Evolutionary conservation across 2,329 filamentous ascomycete genomes (phyloP), one percentile per base, ranked within the genome.

Genomic region (Drechslerella stenobrocha): DNA sequence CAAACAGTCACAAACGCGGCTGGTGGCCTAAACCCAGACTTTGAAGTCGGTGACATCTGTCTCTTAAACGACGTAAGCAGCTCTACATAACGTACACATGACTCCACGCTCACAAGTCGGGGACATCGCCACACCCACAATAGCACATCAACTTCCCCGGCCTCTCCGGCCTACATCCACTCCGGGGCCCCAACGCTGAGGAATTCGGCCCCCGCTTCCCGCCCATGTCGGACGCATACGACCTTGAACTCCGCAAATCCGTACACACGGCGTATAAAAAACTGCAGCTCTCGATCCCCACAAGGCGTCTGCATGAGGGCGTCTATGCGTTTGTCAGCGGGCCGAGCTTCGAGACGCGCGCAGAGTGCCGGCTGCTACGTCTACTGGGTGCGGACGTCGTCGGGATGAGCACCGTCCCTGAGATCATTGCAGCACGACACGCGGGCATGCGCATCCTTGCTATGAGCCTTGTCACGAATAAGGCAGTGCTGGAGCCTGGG

Each of bases 381-480:
- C 77, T 77, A 47, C 75, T 86, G 4, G 84, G 85, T 4, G 84
- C 83, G n/a, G 84, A 87, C 73, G 77, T 87, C n/a, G 84, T 87
- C 1, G 84, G 84, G 11, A 87, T 87, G 85, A 86, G 83, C 28
- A 87, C 85, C 0, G 84, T 87, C 24, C 85, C 85, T 5, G 85
- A 87, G 73, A 84, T 87, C 52, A 81, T 87, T 50, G 83, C 84
- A 13, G 84, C 84, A 28, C 79, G 85, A 70, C 85, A 87, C 74
- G 81, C 79, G 55, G 82, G 81, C n/a, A 80, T 87, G 71, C 78
- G 81, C 24, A 82, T 87, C 4, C 76, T 87, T 34, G 85, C 83
- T 3, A 81, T 87, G 73, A 86, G 84, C 73, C 75, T 87, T 47
- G 84, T 87, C 20, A 87, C 85, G 13, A 87, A 87, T 75, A 82